These are phyloP conservation scores for Diaporthe humulicola DNA, from an alignment of 2,329 filamentous ascomycete species.

Conservation along the genomic window DNA sequence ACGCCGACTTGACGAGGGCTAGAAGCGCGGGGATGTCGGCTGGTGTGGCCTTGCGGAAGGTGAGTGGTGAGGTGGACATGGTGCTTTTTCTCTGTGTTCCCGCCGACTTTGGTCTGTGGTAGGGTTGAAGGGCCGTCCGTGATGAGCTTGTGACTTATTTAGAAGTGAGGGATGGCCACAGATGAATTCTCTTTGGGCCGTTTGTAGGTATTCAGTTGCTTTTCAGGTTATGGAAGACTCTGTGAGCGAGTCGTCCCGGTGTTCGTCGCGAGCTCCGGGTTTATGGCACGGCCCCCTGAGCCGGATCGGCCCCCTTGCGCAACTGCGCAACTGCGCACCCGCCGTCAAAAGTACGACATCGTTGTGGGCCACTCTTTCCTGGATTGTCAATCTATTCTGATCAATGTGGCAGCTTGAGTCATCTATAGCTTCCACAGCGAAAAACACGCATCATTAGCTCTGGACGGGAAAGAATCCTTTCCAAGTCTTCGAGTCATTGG, in stretches of 20 bases:
- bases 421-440: not conserved
- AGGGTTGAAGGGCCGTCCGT: not conserved
- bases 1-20: slow-evolving; percentile 57
- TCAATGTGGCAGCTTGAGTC: not conserved
- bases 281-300: not conserved
- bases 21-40: slow-evolving; percentile 51
- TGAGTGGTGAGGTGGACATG: slow-evolving; percentile 40
- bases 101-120: not conserved
- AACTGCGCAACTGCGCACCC: not conserved
- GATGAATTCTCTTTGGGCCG: not conserved
- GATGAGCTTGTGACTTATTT: too few relatives aligned
- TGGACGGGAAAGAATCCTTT: not conserved
- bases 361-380: not conserved
- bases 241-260: not conserved
- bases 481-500: slow-evolving; percentile 8
- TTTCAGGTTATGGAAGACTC: too few relatives aligned
- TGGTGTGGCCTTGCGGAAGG: slow-evolving; percentile 52
- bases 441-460: not conserved
- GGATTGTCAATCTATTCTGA: not conserved
- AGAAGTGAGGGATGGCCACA: not conserved
- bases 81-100: not conserved
- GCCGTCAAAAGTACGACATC: too few relatives aligned
- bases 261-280: not conserved
- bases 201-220: not conserved
- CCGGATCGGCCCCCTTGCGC: not conserved